Evolutionary conservation across 352 stramenopile species (phyloP), one percentile per base, ranked within the genome.

Genomic region (Phytophthora gonapodyides): DNA sequence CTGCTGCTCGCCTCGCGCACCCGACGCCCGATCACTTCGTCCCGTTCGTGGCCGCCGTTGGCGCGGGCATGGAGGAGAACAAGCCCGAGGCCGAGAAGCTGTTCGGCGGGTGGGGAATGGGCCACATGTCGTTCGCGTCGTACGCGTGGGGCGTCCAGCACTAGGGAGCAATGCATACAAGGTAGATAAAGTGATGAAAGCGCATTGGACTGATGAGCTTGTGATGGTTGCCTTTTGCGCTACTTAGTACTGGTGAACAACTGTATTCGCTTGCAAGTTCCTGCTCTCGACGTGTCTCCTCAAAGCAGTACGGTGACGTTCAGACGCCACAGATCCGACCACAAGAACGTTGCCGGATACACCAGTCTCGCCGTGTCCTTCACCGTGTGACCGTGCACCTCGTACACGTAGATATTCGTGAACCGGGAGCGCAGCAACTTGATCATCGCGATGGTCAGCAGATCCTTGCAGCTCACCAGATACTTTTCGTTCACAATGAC

Each of bases 401-500:
- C 70, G 46, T 71, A 78, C 24, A 75, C 45, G 36, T 78, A 71
- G 19, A 76, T 19, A 35, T 67, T 73, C 37, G 54, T 57, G 30
- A 76, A 59, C 2, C 64, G 47, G 1, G 55, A 35, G 17, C 43
- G 27, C 24, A 67, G 1, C 37, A 74, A 8, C 55, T 79, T 79
- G 43, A 78, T 79, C 44, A 74, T 54, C 17, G 48, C 49, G 12
- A 78, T 64, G 2, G 50, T 31, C 44, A 53, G 40, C 15, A 78
- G 47, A 46, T 81, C 59, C 15, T 71, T 68, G 12, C 51, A 61
- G n/a, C 61, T 58, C 42, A 76, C 64, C 31, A 81, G 44, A 47
- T 61, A 81, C 40, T 73, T 75, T 34, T 55, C 54, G 59, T 75
- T 75, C 11, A 71, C 69, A 6, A 80, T 66, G 27, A 80, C 72